phyloP scores from a whole-genome alignment of 805 yeast genomes.

The Sugiyamaella lignohabitans region DNA sequence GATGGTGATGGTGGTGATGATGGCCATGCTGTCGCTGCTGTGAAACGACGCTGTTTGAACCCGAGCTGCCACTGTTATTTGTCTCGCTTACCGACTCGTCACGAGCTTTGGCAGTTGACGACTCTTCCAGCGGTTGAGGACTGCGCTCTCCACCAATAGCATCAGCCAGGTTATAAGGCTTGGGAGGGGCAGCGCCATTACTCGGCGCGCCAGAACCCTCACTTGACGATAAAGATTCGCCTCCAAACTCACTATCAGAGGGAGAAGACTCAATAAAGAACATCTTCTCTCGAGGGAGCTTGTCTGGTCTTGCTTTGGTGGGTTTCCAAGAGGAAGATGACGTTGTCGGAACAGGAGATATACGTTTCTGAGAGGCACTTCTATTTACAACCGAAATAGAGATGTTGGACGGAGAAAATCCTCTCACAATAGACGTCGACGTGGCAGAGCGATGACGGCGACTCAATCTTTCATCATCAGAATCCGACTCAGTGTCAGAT shows the following conservation, averaged over 20 bases:
- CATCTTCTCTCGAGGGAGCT: constrained; percentile 30
- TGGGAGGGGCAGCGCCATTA: neutral
- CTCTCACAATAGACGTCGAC: constrained; percentile 31
- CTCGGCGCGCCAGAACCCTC: constrained; percentile 6
- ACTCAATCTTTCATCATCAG: constrained; percentile 5
- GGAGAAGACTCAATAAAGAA: constrained; percentile 37
- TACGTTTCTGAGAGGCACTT: constrained; percentile 5
- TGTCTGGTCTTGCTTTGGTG: constrained; percentile 21
- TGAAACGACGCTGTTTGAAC: too few species aligned
- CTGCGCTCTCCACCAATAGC: neutral
- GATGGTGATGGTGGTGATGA: neutral
- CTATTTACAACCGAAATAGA: constrained; percentile 29
- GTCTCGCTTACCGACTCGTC: neutral
- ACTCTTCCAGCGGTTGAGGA: neutral
- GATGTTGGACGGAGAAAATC: constrained; percentile 34
- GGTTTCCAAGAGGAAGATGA: constrained; percentile 12
- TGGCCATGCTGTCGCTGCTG: too few species aligned
- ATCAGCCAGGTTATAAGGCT: neutral
- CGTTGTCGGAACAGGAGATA: neutral
- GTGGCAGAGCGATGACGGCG: constrained; percentile 26
- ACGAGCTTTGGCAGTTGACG: too few species aligned
- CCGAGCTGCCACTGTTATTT: neutral
- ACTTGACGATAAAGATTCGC: constrained; percentile 20
- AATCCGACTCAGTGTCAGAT: constrained; percentile 8
- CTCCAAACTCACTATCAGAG: constrained; percentile 30